Evolutionary conservation across 1,284 basidiomycete genomes (phyloP).

Genomic region (Blastosporella zonata): DNA sequence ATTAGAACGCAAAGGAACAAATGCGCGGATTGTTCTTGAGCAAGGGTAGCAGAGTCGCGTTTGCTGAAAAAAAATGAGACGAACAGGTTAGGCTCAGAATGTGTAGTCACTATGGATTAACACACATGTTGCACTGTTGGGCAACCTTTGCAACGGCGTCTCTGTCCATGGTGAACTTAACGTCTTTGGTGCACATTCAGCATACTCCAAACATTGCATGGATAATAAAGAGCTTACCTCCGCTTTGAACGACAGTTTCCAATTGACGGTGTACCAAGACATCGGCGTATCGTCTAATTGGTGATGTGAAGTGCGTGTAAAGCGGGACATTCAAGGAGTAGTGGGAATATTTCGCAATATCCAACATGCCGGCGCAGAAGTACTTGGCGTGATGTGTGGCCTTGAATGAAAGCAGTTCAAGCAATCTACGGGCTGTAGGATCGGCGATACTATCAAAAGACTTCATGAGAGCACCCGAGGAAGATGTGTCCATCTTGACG

Average conservation of each 20-base stretch:
- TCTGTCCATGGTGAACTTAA: conserved; percentile 94
- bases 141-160: conserved; percentile 97
- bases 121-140: conserved; percentile 94
- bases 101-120: conserved; percentile 6
- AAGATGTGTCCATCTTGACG: conserved; percentile 78
- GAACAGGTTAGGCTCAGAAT: background rate
- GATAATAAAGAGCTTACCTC: conserved; percentile 43
- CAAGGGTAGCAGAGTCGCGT: conserved; percentile 84
- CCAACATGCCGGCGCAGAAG: conserved; percentile 98
- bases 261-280: conserved; percentile 96
- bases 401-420: conserved; percentile 84
- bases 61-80: conserved; percentile 64
- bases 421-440: conserved; percentile 66
- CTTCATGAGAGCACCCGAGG: conserved; percentile 79
- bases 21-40: conserved; percentile 95
- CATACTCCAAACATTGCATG: conserved; percentile 5
- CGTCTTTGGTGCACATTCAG: conserved; percentile 45
- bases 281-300: conserved; percentile 92
- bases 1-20: conserved; percentile 94
- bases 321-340: conserved; percentile 89
- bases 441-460: conserved; percentile 78
- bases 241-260: conserved; percentile 80
- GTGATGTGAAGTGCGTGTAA: conserved; percentile 97
- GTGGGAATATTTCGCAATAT: conserved; percentile 97
- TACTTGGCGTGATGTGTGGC: conserved; percentile 93